Base-by-base conservation (phyloP, 768 basidiomycete genomes). In the Lentinula lateritia region DNA sequence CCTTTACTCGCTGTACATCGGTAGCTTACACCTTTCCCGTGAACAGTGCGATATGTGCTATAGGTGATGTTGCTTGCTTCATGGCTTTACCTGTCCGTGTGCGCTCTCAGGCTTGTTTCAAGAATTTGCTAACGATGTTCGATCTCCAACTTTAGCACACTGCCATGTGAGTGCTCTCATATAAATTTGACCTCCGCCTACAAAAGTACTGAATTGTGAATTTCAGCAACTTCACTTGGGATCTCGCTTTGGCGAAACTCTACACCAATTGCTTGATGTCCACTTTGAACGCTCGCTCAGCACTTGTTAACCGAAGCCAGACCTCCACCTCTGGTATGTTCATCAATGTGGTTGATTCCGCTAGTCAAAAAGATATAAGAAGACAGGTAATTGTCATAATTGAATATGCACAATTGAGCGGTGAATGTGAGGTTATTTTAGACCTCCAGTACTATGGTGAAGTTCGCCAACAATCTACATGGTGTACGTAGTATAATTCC, bases 201-300 rank as follows among this genome's bases (percentile, higher is more conserved):
- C 1, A 18, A 20, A 48, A 18, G 8, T 20, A 45, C 6, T n/a
- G 18, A 6, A 1, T 9, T 1, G 20, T 16, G 12, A 2, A 7
- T 39, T 50, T 1, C 52, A 78, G 79, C 28, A 82, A 81, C 65
- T 83, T 83, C 65, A 61, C 81, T 8, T 83, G 78, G 76, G 80
- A 81, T 63, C 69, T 83, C 20, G 72, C 79, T 10, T 69, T 83
- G 13, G 74, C 78, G 1, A 82, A 81, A 58, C 71, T 83, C 7
- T 83, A 83, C 65, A 61, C 78, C 18, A 83, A 82, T 58, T 80
- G 79, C 57, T 70, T 81, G 5, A 66, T 83, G 41, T 81, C 80
- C 5, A 79, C 80, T 3, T 72, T 83, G 28, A 82, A 83, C 55
- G 77, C 80, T 32, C 75, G 80, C 7, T 70, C 74, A 0, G 36